Conservation (phyloP, 306 rosid genomes). For the Nissolia schottii region DNA sequence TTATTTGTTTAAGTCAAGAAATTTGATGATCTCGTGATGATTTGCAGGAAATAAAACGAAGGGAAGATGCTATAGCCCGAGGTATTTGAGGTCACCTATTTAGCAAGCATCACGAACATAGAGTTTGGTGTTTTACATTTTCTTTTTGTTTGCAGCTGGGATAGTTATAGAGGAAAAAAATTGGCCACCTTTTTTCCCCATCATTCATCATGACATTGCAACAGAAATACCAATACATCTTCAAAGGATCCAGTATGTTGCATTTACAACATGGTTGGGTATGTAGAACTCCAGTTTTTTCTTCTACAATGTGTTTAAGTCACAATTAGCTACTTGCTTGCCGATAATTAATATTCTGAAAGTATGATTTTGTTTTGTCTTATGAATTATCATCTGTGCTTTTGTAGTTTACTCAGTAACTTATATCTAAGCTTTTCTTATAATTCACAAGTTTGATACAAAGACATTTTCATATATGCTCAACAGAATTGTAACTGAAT, state of each 20-base stretch:
- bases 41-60: constrained; percentile 73
- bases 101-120: background rate
- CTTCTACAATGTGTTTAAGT: constrained; percentile 15
- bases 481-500: background rate
- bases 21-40: constrained; percentile 26
- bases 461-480: constrained; percentile 1
- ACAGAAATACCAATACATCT: constrained; percentile 92
- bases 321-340: constrained; percentile 12
- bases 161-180: constrained; percentile 77
- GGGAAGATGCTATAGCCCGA: constrained; percentile 72
- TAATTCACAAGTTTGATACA: background rate
- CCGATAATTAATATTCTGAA: constrained; percentile 2
- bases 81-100: constrained; percentile 48
- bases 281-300: constrained; percentile 31
- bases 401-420: background rate
- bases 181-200: constrained; percentile 92
- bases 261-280: constrained; percentile 89
- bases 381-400: background rate
- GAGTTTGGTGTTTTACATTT: background rate
- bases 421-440: background rate
- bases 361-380: background rate
- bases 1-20: constrained; percentile 1
- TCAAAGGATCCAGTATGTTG: constrained; percentile 81
- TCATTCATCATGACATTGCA: constrained; percentile 88
- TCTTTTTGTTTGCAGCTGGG: constrained; percentile 61